Conservation (phyloP, 306 rosid species). For the Notholithocarpus densiflorus region DNA sequence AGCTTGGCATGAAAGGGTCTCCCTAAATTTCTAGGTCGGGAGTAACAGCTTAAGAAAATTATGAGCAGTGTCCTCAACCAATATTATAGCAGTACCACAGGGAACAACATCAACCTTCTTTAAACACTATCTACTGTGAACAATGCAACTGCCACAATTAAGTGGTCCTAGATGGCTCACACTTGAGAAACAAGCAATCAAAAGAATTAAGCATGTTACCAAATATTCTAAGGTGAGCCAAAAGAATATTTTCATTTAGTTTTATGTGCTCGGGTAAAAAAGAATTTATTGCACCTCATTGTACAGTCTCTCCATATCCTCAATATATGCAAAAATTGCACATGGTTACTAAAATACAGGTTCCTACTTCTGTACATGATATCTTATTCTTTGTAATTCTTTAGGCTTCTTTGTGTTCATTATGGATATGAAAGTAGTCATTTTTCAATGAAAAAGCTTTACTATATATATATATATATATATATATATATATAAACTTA, state of each 20-base stretch:
- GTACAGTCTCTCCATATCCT: not conserved
- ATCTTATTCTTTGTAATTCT: too few species aligned
- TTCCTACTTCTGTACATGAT: too few species aligned
- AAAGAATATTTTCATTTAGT: not conserved
- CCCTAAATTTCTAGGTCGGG: too few species aligned
- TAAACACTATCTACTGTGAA: not conserved
- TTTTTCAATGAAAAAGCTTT: too few species aligned
- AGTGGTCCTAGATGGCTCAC: not conserved
- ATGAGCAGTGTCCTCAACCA: not conserved
- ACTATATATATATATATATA: too few species aligned
- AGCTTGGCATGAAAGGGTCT: too few species aligned
- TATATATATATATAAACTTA: too few species aligned
- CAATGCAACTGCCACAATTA: not conserved
- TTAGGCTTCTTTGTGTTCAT: too few species aligned
- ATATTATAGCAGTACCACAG: not conserved
- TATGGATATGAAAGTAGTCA: too few species aligned
- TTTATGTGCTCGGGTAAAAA: not conserved
- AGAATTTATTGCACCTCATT: not conserved
- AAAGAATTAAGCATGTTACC: not conserved
- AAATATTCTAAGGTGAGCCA: too few species aligned
- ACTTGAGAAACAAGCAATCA: not conserved
- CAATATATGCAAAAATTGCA: not conserved
- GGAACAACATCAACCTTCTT: not conserved
- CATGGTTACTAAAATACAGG: not conserved
- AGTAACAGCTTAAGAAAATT: too few species aligned